A percentile compares a stretch with the other conserved stretches of the same genome.
Evolutionary conservation across 768 basidiomycete species (phyloP).

Genomic region (Glaciozyma martinii): DNA sequence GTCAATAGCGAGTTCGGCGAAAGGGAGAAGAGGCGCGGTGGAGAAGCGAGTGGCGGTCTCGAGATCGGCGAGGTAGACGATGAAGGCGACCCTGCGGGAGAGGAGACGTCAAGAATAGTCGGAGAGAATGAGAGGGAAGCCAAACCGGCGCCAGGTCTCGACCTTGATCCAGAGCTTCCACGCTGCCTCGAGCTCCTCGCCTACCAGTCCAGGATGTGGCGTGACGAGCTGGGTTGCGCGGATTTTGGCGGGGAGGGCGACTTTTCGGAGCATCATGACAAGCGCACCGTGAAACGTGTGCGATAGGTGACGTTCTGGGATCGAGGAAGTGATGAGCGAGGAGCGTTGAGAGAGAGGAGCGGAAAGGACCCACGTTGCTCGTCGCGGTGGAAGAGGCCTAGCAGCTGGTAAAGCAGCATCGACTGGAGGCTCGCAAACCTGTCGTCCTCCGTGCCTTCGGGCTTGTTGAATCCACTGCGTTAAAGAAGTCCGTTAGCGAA

Average conservation of each 20-base stretch:
- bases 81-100: conserved; percentile 21
- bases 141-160: conserved; percentile 25
- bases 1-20: not conserved
- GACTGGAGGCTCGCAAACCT: conserved; percentile 20
- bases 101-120: not conserved
- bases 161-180: conserved; percentile 26
- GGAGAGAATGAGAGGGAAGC: not conserved
- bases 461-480: conserved; percentile 7
- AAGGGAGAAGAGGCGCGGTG: not conserved
- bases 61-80: conserved; percentile 30
- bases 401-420: conserved; percentile 26
- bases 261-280: conserved; percentile 22
- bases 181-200: not conserved
- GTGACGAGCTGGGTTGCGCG: not conserved
- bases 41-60: conserved; percentile 8
- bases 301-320: conserved; percentile 22
- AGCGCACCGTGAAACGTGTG: conserved; percentile 27
- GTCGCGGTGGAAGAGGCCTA: conserved; percentile 29
- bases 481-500: not conserved
- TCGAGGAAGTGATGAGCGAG: not conserved
- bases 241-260: conserved; percentile 16
- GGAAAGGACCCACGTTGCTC: conserved; percentile 11
- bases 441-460: conserved; percentile 3
- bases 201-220: not conserved
- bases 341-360: not conserved